Evolutionary conservation across 768 basidiomycete species (phyloP).

Genomic region (Hirschioporus abietinus): DNA sequence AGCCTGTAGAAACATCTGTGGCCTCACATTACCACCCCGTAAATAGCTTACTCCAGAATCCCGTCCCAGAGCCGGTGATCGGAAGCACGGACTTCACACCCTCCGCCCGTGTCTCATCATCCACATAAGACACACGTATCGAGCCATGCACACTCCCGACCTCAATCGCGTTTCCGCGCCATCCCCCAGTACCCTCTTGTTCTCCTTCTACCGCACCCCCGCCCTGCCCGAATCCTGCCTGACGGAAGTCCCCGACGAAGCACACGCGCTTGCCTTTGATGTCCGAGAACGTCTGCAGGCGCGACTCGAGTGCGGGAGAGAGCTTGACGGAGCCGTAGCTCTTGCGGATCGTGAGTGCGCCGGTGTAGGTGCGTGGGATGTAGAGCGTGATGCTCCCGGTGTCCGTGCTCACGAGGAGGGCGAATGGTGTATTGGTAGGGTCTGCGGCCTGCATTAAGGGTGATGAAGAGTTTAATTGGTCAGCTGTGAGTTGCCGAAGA

Average conservation of each 20-base stretch:
- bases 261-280: slow-evolving; percentile 26
- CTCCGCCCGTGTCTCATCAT: background rate
- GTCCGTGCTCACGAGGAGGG: background rate
- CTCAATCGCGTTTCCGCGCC: background rate
- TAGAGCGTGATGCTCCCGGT: slow-evolving; percentile 29
- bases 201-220: background rate
- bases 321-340: slow-evolving; percentile 28
- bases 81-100: background rate
- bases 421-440: background rate
- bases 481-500: background rate
- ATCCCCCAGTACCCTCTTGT: background rate
- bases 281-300: slow-evolving; percentile 26
- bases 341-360: slow-evolving; percentile 25
- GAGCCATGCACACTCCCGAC: background rate
- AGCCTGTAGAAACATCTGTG: too few relatives aligned
- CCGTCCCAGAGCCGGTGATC: background rate
- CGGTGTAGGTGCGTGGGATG: slow-evolving; percentile 37
- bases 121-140: background rate
- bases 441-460: background rate
- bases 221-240: background rate
- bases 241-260: slow-evolving; percentile 33
- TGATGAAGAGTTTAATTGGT: background rate
- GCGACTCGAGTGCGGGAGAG: slow-evolving; percentile 26
- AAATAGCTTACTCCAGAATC: background rate
- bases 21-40: too few relatives aligned